A percentile compares a stretch with the other conserved stretches of the same genome.
Evolutionary conservation across 139 green algal genomes (phyloP).

Genomic region (Chlamydomonas sp.): DNA sequence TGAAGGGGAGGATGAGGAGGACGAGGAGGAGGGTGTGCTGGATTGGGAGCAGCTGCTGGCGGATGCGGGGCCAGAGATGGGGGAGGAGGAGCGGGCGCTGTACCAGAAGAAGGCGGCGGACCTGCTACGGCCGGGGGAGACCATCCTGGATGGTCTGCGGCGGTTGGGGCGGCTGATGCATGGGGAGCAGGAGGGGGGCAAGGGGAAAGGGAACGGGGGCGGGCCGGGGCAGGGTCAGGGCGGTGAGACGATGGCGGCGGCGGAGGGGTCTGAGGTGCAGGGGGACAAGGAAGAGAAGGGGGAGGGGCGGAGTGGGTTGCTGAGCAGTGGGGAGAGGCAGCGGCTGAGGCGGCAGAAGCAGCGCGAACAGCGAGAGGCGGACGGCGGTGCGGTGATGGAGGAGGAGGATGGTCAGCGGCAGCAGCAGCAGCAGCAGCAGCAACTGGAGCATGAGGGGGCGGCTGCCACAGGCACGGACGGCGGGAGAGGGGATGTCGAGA

Average conservation of each 20-base stretch:
- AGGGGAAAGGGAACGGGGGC: background rate
- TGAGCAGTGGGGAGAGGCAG: no score
- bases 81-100: slow-evolving; percentile 41
- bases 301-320: background rate
- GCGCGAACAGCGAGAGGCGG: background rate
- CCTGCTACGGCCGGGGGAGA: slow-evolving; percentile 69
- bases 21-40: slow-evolving; percentile 18
- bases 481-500: background rate
- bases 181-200: background rate
- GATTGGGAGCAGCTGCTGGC: slow-evolving; percentile 43
- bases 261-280: background rate
- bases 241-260: background rate
- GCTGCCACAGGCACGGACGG: background rate
- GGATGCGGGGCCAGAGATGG: slow-evolving; percentile 26
- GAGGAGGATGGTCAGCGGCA: slow-evolving; percentile 8
- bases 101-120: slow-evolving; percentile 58
- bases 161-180: slow-evolving; percentile 51
- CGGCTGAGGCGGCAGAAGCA: background rate
- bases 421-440: slow-evolving; percentile 15
- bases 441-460: background rate
- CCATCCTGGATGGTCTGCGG: slow-evolving; percentile 65
- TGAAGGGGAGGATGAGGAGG: background rate
- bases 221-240: background rate
- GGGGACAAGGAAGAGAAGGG: background rate
- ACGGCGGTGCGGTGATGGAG: background rate